These are phyloP conservation scores for Aciculosporium take DNA, from an alignment of 2,329 filamentous ascomycete species.

Conservation along the genomic window DNA sequence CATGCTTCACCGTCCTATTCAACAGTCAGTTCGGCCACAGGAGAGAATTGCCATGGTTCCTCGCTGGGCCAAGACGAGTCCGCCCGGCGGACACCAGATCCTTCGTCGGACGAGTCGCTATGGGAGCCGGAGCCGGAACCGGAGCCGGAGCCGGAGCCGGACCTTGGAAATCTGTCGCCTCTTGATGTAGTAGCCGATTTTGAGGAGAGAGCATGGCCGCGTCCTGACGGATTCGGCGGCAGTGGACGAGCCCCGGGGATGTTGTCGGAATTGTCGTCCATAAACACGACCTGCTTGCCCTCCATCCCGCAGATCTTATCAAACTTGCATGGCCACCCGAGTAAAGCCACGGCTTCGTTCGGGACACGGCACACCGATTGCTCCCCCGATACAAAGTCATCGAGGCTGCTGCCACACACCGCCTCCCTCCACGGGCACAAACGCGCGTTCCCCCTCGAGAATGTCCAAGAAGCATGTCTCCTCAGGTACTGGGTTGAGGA, in stretches of 20 bases:
- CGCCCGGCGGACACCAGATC: not conserved
- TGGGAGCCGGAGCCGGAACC: no score
- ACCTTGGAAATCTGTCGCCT: not conserved
- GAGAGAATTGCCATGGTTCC: not conserved
- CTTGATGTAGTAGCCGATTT: not conserved
- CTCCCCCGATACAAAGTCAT: not conserved
- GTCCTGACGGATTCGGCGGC: slow-evolving; percentile 1
- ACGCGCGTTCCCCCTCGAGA: slow-evolving; percentile 17
- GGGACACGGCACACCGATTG: not conserved
- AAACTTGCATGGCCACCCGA: not conserved
- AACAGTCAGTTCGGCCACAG: not conserved
- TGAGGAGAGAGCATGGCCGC: not conserved
- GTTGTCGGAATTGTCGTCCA: not conserved
- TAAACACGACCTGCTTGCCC: not conserved
- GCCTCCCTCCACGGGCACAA: not conserved
- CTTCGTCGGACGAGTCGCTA: not conserved
- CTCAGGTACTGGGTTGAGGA: slow-evolving; percentile 26
- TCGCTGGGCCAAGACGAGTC: not conserved
- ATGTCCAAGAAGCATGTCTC: slow-evolving; percentile 24
- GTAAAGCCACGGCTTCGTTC: not conserved
- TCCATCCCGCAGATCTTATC: not conserved
- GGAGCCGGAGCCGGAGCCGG: no score
- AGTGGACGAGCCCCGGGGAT: not conserved
- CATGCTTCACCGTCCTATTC: not conserved
- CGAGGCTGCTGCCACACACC: not conserved